A percentile compares a stretch with the other conserved stretches of the same genome.
phyloP scores from a whole-genome alignment of 768 basidiomycete genomes.

The Infundibulicybe gibba region DNA sequence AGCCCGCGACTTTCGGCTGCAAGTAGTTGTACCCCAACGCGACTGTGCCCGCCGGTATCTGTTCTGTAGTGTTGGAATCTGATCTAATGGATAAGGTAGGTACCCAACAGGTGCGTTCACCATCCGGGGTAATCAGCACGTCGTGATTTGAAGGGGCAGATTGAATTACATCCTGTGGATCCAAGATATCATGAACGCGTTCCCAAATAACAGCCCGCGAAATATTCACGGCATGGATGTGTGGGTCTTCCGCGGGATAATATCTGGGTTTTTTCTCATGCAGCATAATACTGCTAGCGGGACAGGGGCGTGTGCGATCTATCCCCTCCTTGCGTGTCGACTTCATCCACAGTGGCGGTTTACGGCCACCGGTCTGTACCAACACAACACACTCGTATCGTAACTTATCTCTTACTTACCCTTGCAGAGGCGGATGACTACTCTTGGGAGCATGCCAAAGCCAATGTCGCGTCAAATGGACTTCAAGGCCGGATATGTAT shows the following conservation, averaged over 20 bases:
- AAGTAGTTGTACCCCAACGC: background rate
- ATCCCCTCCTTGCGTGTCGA: conserved; percentile 71
- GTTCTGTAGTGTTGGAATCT: background rate
- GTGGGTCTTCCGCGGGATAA: conserved; percentile 36
- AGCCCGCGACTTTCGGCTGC: background rate
- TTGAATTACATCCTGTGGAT: conserved; percentile 88
- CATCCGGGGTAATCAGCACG: background rate
- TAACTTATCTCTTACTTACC: background rate
- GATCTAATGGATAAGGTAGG: conserved; percentile 29
- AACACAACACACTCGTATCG: background rate
- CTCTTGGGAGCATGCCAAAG: conserved; percentile 53
- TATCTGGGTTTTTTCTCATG: background rate
- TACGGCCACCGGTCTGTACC: conserved; percentile 58
- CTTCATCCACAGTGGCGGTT: conserved; percentile 54
- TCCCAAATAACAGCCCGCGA: conserved; percentile 11
- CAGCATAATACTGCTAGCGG: conserved; percentile 47
- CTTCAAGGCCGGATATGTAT: conserved; percentile 51
- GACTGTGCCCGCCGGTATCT: background rate
- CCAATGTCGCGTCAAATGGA: conserved; percentile 56
- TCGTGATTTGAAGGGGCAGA: conserved; percentile 30
- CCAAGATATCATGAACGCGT: conserved; percentile 56
- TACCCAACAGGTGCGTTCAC: conserved; percentile 60
- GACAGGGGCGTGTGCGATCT: conserved; percentile 89
- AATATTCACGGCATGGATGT: conserved; percentile 62
- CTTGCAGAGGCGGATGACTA: conserved; percentile 63